A percentile compares a stretch with the other conserved stretches of the same genome.
Conservation (phyloP, 495 filamentous ascomycete species). For the Endocarpon pusillum region DNA sequence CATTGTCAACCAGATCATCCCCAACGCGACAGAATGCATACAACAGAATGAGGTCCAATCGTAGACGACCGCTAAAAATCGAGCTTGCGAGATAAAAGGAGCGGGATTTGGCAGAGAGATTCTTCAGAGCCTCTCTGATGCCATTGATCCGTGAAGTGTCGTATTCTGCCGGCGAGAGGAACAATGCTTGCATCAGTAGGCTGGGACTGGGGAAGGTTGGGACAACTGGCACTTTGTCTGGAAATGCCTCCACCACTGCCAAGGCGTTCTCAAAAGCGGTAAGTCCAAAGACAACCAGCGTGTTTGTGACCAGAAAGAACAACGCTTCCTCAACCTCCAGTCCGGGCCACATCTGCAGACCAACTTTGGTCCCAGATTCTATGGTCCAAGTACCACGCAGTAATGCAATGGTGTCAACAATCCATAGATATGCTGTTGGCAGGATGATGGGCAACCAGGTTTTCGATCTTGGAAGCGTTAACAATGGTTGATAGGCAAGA, state of each 20-base stretch:
- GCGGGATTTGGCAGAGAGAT: conserved; percentile 40
- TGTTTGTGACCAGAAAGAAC: conserved; percentile 51
- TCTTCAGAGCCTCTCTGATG: conserved; percentile 33
- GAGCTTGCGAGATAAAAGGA: conserved; percentile 53
- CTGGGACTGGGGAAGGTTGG: conserved; percentile 26
- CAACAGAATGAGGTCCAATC: conserved; percentile 46
- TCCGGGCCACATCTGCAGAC: conserved; percentile 36
- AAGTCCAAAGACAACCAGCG: conserved; percentile 46
- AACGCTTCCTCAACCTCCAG: conserved; percentile 51
- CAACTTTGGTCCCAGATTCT: conserved; percentile 40
- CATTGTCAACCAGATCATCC: conserved; percentile 50
- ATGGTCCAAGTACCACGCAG: conserved; percentile 50
- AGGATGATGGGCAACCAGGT: conserved; percentile 36
- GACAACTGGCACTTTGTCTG: conserved; percentile 40
- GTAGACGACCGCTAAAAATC: conserved; percentile 41
- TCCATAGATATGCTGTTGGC: conserved; percentile 50
- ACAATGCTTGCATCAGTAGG: conserved; percentile 26
- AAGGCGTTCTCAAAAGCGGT: conserved; percentile 44
- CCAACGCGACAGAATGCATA: conserved; percentile 51
- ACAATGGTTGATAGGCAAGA: conserved; percentile 38
- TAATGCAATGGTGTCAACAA: conserved; percentile 45
- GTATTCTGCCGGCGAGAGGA: conserved; percentile 25
- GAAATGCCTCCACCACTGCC: conserved; percentile 41
- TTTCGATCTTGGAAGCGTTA: conserved; percentile 32
- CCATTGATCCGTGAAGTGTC: conserved; percentile 33